Evolutionary conservation across 345 rosid genomes (phyloP).

Genomic region (Gossypium stocksii): DNA sequence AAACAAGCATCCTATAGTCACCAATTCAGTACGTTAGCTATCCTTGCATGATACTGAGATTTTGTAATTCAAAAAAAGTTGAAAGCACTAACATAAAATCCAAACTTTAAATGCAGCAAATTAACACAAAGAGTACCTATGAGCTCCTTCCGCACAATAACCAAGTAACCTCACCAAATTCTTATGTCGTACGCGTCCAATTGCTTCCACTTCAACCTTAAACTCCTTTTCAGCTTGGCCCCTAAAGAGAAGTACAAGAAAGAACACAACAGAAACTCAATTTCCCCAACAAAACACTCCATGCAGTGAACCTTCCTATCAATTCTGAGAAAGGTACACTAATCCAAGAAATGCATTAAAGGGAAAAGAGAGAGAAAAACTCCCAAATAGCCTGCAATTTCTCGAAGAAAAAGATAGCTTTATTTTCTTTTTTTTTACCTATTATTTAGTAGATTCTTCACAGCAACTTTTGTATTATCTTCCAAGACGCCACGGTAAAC

Average conservation of each 20-base stretch:
- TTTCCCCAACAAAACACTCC: neutral
- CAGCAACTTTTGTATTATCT: slow-evolving; percentile 63
- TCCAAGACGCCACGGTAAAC: slow-evolving; percentile 76
- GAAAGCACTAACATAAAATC: neutral
- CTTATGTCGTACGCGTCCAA: slow-evolving; percentile 91
- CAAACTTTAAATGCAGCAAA: slow-evolving; percentile 5
- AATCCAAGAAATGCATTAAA: neutral
- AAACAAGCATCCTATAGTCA: slow-evolving; percentile 67
- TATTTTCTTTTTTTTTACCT: slow-evolving; percentile 33
- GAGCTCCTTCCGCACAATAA: slow-evolving; percentile 97
- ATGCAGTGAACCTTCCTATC: neutral
- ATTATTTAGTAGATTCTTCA: slow-evolving; percentile 88
- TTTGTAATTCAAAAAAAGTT: neutral
- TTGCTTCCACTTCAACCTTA: slow-evolving; percentile 95
- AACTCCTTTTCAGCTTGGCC: slow-evolving; percentile 99
- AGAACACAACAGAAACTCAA: slow-evolving; percentile 2
- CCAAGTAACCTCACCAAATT: slow-evolving; percentile 93
- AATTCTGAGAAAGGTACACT: neutral
- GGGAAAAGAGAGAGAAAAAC: neutral
- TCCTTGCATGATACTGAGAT: neutral
- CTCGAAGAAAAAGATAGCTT: neutral
- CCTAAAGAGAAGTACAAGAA: slow-evolving; percentile 29
- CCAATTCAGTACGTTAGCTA: slow-evolving; percentile 5
- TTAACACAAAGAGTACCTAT: slow-evolving; percentile 42
- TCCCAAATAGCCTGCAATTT: neutral